Conservation (phyloP, 2,329 filamentous ascomycete species). For the Dichotomopilus funicola region DNA sequence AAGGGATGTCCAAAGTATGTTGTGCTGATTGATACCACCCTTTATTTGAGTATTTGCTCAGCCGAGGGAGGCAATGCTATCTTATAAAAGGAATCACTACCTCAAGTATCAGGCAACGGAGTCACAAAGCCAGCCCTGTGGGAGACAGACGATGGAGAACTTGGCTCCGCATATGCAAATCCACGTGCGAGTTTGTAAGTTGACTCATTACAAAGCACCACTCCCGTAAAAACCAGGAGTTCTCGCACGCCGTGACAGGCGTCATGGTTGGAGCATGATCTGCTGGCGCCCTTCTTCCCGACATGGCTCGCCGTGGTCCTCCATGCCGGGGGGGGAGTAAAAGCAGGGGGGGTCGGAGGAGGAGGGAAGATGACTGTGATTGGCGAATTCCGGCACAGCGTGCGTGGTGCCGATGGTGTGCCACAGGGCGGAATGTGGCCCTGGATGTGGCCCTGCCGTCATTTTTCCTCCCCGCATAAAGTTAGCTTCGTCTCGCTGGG, state of each 20-base stretch:
- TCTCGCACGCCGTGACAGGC: background rate
- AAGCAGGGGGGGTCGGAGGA: conserved; percentile 11
- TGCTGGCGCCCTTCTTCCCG: conserved; percentile 8
- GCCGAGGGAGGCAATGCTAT: too few relatives aligned
- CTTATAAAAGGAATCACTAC: too few relatives aligned
- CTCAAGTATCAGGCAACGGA: background rate
- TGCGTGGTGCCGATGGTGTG: background rate
- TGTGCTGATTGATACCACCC: too few relatives aligned
- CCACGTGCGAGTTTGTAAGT: background rate
- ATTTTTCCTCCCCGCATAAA: too few relatives aligned
- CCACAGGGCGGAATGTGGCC: conserved; percentile 9
- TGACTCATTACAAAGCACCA: conserved; percentile 9
- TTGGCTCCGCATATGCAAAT: background rate
- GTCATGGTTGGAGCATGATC: conserved; percentile 7
- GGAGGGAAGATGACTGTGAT: background rate
- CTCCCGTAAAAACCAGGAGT: background rate
- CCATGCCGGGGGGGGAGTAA: background rate
- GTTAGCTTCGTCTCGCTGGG: too few relatives aligned
- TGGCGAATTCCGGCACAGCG: background rate
- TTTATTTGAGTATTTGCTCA: too few relatives aligned
- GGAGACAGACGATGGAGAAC: background rate
- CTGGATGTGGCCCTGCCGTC: too few relatives aligned
- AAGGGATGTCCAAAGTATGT: background rate
- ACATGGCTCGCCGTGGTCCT: conserved; percentile 10
- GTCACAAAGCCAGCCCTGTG: background rate